phyloP scores from a whole-genome alignment of 1,284 basidiomycete genomes.

The Melampsora larici-populina region DNA sequence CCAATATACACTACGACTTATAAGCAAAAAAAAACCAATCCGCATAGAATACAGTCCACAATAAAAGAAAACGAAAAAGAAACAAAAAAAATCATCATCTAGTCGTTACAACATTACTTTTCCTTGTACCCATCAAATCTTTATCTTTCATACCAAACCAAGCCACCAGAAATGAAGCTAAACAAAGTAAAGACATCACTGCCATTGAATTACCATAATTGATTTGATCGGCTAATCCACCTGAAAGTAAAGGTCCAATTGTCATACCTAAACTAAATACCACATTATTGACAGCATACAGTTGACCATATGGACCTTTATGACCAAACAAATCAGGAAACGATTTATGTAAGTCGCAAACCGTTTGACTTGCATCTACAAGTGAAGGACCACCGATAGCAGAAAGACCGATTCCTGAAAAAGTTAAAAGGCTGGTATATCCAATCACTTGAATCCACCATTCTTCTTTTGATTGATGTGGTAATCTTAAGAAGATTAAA shows the following conservation, averaged over 20 bases:
- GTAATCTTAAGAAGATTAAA: slow-evolving; percentile 16
- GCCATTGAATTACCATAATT: slow-evolving; percentile 32
- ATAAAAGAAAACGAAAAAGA: neutral
- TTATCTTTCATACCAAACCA: slow-evolving; percentile 1
- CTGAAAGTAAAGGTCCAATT: slow-evolving; percentile 24
- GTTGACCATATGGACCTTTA: slow-evolving; percentile 41
- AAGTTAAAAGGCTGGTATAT: slow-evolving; percentile 14
- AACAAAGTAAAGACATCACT: slow-evolving; percentile 21
- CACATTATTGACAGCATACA: slow-evolving; percentile 41
- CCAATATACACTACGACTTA: too few relatives aligned
- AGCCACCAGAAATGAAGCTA: neutral
- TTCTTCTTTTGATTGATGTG: neutral
- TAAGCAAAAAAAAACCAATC: too few relatives aligned
- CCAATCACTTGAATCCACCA: neutral
- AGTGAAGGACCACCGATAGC: slow-evolving; percentile 27
- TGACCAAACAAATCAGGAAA: slow-evolving; percentile 24
- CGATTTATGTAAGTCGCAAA: neutral
- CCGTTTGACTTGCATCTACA: slow-evolving; percentile 28
- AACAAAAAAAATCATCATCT: neutral
- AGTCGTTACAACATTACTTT: neutral
- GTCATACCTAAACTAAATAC: slow-evolving; percentile 41
- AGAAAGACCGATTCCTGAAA: slow-evolving; percentile 32
- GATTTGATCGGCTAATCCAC: slow-evolving; percentile 5
- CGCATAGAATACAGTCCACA: neutral
- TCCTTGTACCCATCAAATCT: neutral